These are phyloP conservation scores for Dalechampia spathulata DNA, from an alignment of 441 rosid genomes.

Conservation along the genomic window DNA sequence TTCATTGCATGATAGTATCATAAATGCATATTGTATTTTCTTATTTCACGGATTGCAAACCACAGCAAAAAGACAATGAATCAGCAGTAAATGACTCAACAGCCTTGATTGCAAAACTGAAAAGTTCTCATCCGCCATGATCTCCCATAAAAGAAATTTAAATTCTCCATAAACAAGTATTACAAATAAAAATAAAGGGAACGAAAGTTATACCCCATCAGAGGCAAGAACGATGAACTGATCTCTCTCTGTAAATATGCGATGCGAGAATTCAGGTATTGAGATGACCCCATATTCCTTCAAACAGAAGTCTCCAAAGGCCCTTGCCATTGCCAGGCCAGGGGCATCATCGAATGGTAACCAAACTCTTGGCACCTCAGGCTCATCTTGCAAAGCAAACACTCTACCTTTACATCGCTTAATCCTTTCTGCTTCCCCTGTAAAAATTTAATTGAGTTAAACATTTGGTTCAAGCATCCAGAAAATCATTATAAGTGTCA, in stretches of 20 bases:
- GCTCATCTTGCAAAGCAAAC: constrained; percentile 94
- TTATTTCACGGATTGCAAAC: neutral
- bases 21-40: neutral
- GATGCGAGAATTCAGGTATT: constrained; percentile 83
- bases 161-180: constrained; percentile 1
- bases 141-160: neutral
- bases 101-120: neutral
- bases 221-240: constrained; percentile 95
- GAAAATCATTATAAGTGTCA: constrained; percentile 5
- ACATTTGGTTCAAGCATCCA: constrained; percentile 7
- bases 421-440: constrained; percentile 98
- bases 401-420: constrained; percentile 92
- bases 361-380: constrained; percentile 97
- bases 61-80: neutral
- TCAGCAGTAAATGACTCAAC: neutral
- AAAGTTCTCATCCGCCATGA: neutral
- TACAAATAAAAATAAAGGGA: neutral
- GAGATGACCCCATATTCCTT: constrained; percentile 98
- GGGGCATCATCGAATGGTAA: constrained; percentile 98
- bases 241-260: constrained; percentile 71
- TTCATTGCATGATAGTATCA: neutral
- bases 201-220: constrained; percentile 64
- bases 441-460: constrained; percentile 4
- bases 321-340: constrained; percentile 98
- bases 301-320: constrained; percentile 97